A percentile compares a stretch with the other conserved stretches of the same genome.
These are phyloP conservation scores for Coemansia sp. DNA, from an alignment of 192 early-diverging fungal genomes.

Conservation along the genomic window DNA sequence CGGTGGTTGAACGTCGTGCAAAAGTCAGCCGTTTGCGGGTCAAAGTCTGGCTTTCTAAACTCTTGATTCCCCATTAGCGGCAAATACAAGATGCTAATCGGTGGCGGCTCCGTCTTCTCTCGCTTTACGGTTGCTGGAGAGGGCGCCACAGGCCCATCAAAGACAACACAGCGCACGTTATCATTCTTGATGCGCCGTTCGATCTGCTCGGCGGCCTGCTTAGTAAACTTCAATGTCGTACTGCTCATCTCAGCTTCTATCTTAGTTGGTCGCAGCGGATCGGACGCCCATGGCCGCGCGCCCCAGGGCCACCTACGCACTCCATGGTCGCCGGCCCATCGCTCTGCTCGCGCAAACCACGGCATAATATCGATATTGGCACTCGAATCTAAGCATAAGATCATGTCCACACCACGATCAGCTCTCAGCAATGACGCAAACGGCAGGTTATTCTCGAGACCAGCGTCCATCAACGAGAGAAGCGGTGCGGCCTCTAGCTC, in stretches of 20 bases:
- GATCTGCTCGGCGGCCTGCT: conserved; percentile 19
- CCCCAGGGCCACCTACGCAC: conserved; percentile 67
- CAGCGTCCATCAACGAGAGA: conserved; percentile 75
- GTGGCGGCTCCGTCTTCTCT: background rate
- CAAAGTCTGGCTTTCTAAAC: conserved; percentile 60
- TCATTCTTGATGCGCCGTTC: conserved; percentile 28
- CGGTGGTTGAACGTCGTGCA: conserved; percentile 71
- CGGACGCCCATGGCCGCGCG: conserved; percentile 57
- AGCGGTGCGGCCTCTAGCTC: conserved; percentile 38
- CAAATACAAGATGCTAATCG: conserved; percentile 61
- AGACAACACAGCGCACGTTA: conserved; percentile 57
- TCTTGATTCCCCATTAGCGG: conserved; percentile 65
- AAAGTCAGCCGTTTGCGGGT: conserved; percentile 66
- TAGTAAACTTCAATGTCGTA: conserved; percentile 25
- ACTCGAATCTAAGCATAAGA: conserved; percentile 73
- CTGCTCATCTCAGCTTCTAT: conserved; percentile 27
- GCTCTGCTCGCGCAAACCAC: conserved; percentile 67
- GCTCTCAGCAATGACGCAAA: conserved; percentile 70
- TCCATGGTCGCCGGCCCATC: conserved; percentile 62
- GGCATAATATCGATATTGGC: conserved; percentile 69
- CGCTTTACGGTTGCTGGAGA: conserved; percentile 16
- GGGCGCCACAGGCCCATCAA: conserved; percentile 44
- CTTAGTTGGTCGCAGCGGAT: conserved; percentile 41
- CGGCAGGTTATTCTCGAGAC: conserved; percentile 79
- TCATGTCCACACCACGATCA: conserved; percentile 70